phyloP scores from a whole-genome alignment of 2,329 filamentous ascomycete species.

The Pseudocercospora fijiensis region DNA sequence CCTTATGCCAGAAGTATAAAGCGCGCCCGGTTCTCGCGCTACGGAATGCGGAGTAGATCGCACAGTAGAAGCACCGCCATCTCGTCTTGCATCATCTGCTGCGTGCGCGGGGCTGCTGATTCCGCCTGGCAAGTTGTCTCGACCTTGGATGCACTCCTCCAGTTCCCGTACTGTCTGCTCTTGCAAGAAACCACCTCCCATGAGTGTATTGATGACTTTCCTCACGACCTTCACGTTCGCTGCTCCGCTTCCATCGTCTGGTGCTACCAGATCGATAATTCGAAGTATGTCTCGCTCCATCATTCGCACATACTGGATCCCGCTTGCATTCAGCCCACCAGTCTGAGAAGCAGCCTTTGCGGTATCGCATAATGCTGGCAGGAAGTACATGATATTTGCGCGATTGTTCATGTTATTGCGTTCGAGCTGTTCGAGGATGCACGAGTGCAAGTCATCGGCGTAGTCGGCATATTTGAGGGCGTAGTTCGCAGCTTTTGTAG shows the following conservation, averaged over 20 bases:
- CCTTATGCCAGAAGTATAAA: conserved; percentile 39
- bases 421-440: conserved; percentile 94
- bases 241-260: conserved; percentile 79
- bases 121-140: conserved; percentile 53
- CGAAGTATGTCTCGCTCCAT: conserved; percentile 89
- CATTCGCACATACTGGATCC: conserved; percentile 79
- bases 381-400: conserved; percentile 99
- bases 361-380: conserved; percentile 90
- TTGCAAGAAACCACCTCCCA: conserved; percentile 70
- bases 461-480: conserved; percentile 90
- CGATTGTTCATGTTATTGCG: conserved; percentile 92
- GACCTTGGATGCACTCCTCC: conserved; percentile 76
- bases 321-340: conserved; percentile 22
- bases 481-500: conserved; percentile 91
- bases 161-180: conserved; percentile 73
- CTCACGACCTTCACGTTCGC: conserved; percentile 86
- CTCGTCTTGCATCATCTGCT: conserved; percentile 7
- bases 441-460: conserved; percentile 95
- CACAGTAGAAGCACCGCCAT: conserved; percentile 9
- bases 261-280: conserved; percentile 88
- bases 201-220: conserved; percentile 59
- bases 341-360: conserved; percentile 70
- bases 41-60: conserved; percentile 29
- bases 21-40: conserved; percentile 19
- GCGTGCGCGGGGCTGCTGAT: conserved; percentile 17